Percentiles rank a stretch among this genome's conserved stretches.
phyloP scores from a whole-genome alignment of 78 protist species.

The Cyanophora paradoxa region DNA sequence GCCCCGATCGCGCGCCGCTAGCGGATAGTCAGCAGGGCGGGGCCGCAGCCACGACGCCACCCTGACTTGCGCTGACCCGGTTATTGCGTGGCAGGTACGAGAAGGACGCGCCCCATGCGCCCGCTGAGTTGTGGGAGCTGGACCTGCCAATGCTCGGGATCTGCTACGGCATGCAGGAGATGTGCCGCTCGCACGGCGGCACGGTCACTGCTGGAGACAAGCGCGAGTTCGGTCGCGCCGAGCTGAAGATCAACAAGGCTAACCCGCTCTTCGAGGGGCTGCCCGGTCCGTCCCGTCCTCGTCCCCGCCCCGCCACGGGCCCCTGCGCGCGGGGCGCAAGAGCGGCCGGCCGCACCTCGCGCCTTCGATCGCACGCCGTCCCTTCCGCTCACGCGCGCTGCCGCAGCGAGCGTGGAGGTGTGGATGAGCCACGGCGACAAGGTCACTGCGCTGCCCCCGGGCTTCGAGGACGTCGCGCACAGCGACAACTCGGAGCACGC shows the following conservation, averaged over 20 bases:
- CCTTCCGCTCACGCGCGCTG: too few relatives aligned
- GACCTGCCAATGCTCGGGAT: conserved; percentile 79
- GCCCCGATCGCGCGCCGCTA: too few relatives aligned
- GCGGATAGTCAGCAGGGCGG: too few relatives aligned
- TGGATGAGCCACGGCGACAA: conserved; percentile 89
- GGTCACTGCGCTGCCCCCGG: conserved; percentile 50
- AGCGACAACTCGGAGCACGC: conserved; percentile 40
- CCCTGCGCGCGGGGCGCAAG: too few relatives aligned
- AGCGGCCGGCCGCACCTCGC: too few relatives aligned
- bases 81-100: too few relatives aligned
- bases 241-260: background rate
- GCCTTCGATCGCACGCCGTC: too few relatives aligned
- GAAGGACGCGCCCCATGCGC: conserved; percentile 65
- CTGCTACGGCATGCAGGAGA: conserved; percentile 92
- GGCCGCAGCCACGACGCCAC: too few relatives aligned
- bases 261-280: conserved; percentile 51
- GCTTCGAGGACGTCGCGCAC: conserved; percentile 33
- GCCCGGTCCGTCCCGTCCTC: too few relatives aligned
- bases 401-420: too few relatives aligned
- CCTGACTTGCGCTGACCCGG: too few relatives aligned
- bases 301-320: too few relatives aligned
- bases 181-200: conserved; percentile 60
- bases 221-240: conserved; percentile 77
- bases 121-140: conserved; percentile 39
- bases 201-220: conserved; percentile 54